phyloP scores from a whole-genome alignment of 2,329 filamentous ascomycete genomes.

The Fusarium penzigii region DNA sequence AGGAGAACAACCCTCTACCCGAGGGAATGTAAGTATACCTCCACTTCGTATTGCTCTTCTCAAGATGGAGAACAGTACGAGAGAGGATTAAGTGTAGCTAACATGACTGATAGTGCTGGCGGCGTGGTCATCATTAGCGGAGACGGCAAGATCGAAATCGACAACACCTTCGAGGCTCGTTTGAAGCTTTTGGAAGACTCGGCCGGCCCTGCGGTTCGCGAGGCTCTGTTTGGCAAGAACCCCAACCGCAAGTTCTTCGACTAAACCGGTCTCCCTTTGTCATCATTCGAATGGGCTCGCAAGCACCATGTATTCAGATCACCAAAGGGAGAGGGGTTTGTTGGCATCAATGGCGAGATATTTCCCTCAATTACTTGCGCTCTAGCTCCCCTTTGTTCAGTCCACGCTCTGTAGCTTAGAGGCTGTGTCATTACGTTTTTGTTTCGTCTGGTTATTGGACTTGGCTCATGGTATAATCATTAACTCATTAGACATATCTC shows the following conservation, averaged over 20 bases:
- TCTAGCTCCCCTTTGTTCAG: constrained; percentile 26
- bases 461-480: constrained; percentile 28
- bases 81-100: constrained; percentile 15
- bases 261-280: constrained; percentile 46
- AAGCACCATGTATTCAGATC: constrained; percentile 14
- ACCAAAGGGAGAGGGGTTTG: constrained; percentile 3
- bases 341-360: constrained; percentile 20
- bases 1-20: constrained; percentile 77
- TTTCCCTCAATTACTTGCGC: constrained; percentile 19
- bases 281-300: constrained; percentile 6
- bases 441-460: constrained; percentile 24
- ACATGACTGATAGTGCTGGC: constrained; percentile 64
- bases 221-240: constrained; percentile 91
- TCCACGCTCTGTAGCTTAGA: constrained; percentile 36
- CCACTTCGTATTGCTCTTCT: background rate
- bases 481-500: constrained; percentile 22
- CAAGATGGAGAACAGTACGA: background rate
- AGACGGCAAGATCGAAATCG: constrained; percentile 92
- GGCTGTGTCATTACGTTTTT: constrained; percentile 36
- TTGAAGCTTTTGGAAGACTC: constrained; percentile 82
- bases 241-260: constrained; percentile 94
- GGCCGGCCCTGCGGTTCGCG: constrained; percentile 80
- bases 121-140: constrained; percentile 80
- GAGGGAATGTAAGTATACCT: constrained; percentile 73
- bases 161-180: constrained; percentile 96